phyloP scores from a whole-genome alignment of 176 grass and related monocot genomes.

The Ananas comosus region DNA sequence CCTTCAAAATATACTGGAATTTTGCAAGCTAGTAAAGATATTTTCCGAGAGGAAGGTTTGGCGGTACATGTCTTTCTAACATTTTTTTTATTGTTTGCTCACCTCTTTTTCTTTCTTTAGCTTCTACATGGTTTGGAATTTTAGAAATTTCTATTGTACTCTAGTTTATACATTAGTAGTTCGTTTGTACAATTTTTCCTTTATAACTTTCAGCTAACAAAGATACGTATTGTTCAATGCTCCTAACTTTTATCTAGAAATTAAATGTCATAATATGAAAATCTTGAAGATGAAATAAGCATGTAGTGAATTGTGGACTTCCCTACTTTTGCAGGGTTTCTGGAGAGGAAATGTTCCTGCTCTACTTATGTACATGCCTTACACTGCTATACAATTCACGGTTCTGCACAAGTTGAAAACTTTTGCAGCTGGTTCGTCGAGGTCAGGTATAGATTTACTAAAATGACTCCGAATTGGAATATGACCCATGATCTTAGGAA shows the following conservation, averaged over 20 bases:
- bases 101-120: neutral
- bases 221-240: too few species aligned
- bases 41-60: slow-evolving; percentile 99
- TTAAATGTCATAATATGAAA: too few species aligned
- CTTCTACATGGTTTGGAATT: neutral
- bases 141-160: too few species aligned
- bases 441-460: slow-evolving; percentile 38
- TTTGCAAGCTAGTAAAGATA: slow-evolving; percentile 74
- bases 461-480: neutral
- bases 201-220: too few species aligned
- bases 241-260: too few species aligned
- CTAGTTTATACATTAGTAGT: too few species aligned
- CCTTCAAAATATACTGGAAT: slow-evolving; percentile 91
- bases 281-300: neutral
- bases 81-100: slow-evolving; percentile 11
- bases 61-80: slow-evolving; percentile 45
- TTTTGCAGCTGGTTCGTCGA: slow-evolving; percentile 86
- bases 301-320: neutral
- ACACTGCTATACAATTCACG: slow-evolving; percentile 93
- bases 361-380: slow-evolving; percentile 93
- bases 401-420: slow-evolving; percentile 92
- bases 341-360: slow-evolving; percentile 99
- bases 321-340: slow-evolving; percentile 58
- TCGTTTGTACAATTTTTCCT: too few species aligned
- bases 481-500: too few species aligned